Conservation (phyloP, 2,329 filamentous ascomycete genomes). For the Fusarium sp. region DNA sequence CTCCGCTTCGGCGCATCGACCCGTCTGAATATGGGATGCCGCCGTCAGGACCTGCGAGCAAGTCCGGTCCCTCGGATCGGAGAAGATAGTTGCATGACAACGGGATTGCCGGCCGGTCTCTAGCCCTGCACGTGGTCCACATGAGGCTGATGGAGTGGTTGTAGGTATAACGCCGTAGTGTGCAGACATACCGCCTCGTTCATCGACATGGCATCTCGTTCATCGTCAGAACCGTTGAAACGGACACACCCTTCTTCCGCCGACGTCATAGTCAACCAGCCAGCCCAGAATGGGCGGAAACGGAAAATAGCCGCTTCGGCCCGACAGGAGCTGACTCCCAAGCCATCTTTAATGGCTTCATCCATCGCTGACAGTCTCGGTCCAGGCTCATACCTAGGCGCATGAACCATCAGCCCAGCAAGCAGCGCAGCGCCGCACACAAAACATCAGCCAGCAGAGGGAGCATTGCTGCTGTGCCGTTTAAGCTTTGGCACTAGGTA, state of each 20-base stretch:
- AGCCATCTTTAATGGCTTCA: not conserved
- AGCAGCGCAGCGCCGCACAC: not conserved
- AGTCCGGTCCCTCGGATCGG: constrained; percentile 8
- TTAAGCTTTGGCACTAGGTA: constrained; percentile 41
- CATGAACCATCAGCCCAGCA: constrained; percentile 4
- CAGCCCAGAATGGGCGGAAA: not conserved
- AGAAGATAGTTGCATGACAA: constrained; percentile 3
- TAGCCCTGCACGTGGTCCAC: constrained; percentile 17
- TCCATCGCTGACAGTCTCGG: not conserved
- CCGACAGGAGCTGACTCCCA: not conserved
- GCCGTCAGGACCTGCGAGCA: constrained; percentile 6
- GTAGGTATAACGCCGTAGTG: not conserved
- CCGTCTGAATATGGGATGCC: constrained; percentile 6
- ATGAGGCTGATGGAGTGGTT: constrained; percentile 19
- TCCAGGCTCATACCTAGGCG: not conserved
- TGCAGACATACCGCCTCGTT: not conserved
- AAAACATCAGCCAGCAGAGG: not conserved
- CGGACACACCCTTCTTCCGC: not conserved
- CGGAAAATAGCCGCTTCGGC: not conserved
- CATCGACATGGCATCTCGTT: no score
- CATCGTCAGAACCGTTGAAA: not conserved
- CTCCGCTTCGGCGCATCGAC: constrained; percentile 15
- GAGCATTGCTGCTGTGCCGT: constrained; percentile 23
- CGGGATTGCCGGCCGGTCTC: constrained; percentile 17
- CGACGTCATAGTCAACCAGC: constrained; percentile 9